Evolutionary conservation across 2,329 filamentous ascomycete species (phyloP), one percentile per base, ranked within the genome.

Genomic region (Chaetomiaceae sp.): DNA sequence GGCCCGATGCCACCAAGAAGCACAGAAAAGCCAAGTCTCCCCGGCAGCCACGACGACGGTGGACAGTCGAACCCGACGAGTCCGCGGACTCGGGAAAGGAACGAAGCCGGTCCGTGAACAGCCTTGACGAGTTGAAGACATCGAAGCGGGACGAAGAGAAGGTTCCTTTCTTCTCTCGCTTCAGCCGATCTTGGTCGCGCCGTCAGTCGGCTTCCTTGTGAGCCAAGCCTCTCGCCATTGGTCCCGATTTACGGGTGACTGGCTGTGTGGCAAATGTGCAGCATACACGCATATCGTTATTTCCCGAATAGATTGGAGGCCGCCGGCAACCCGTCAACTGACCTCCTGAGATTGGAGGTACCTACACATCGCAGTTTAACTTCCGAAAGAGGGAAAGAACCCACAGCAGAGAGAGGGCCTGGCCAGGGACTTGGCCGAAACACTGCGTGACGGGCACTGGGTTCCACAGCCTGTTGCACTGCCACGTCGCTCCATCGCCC

Each of bases 151-250:
- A 1, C 14, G 40, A 48, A 35, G 41, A 44, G 3, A 50, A 41
- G 23, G 31, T 48, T 10, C 51, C 54, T 25, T 56, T 58, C 25
- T 25, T 58, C 14, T 14, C 44, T 31, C 51, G 56, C 12, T 17
- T 56, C 9, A 45, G 54, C 12, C 56, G 56, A 19, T 54, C 55
- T 0, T 58, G 51, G 56, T 49, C 54, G 14, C 48, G 53, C 4
- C 44, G 48, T 3, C 33, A 34, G 7, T 46, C 53, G 2, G 27
- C 48, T 2, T 19, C 23, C 14, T 17, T 25, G n/a, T 54, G 35
- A 54, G 17, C 9, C 30, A 8, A 12, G 30, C 30, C 25, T 27
- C 25, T 12, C 5, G 25, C 25, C 25, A 27, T 27, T 5, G 6
- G 25, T 27, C 5, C 25, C 5, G 25, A 27, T 12, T 6, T 12